Percentiles rank a stretch among this genome's conserved stretches.
Conservation (phyloP, 768 basidiomycete genomes). For the Coprinellus micaceus region DNA sequence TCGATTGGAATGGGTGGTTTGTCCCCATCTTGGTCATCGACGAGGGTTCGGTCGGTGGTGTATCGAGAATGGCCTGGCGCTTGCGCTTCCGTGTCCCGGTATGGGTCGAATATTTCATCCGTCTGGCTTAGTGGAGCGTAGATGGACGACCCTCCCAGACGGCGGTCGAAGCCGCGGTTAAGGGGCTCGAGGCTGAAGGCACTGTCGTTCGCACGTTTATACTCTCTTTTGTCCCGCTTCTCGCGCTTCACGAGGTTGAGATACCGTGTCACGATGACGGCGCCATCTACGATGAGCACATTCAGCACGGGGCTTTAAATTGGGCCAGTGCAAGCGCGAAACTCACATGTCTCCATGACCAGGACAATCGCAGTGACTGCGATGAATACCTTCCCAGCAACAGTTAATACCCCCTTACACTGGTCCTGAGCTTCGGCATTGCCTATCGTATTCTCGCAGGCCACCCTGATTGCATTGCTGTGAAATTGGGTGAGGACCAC, state of each 20-base stretch:
- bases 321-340: slow-evolving; percentile 3
- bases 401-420: slow-evolving; percentile 40
- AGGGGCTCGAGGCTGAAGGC: slow-evolving; percentile 32
- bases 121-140: slow-evolving; percentile 5
- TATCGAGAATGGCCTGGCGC: slow-evolving; percentile 4
- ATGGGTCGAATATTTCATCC: slow-evolving; percentile 34
- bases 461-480: slow-evolving; percentile 35
- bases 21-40: slow-evolving; percentile 12
- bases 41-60: slow-evolving; percentile 2
- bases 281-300: slow-evolving; percentile 43
- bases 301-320: no score
- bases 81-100: slow-evolving; percentile 25
- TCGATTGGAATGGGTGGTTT: slow-evolving; percentile 21
- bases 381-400: slow-evolving; percentile 45
- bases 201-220: slow-evolving; percentile 31
- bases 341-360: slow-evolving; percentile 55
- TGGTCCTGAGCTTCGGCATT: slow-evolving; percentile 38
- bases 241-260: slow-evolving; percentile 48
- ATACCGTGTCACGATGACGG: slow-evolving; percentile 51
- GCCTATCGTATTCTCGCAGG: slow-evolving; percentile 44
- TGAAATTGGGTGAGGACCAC: slow-evolving; percentile 45
- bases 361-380: slow-evolving; percentile 43
- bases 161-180: slow-evolving; percentile 11
- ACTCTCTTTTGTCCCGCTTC: slow-evolving; percentile 40
- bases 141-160: slow-evolving; percentile 6